A percentile compares a stretch with the other conserved stretches of the same genome.
These are phyloP conservation scores for Volvariella surrecta DNA, from an alignment of 1,284 basidiomycete species.

Conservation along the genomic window DNA sequence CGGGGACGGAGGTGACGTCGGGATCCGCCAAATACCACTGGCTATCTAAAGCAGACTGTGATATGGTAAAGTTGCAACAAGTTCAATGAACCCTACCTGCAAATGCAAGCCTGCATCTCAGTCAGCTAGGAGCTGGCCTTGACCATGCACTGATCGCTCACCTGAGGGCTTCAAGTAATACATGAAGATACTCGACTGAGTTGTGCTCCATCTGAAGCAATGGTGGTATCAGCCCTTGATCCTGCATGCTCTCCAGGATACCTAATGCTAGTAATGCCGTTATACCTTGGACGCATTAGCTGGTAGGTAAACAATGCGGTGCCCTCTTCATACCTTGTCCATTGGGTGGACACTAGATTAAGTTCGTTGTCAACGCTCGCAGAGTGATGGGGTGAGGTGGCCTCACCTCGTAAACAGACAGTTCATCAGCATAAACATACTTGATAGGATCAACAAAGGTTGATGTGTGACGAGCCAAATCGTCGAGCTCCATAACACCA, in stretches of 20 bases:
- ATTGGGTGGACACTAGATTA: slow-evolving; percentile 83
- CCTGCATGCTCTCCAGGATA: slow-evolving; percentile 82
- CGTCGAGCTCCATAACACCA: slow-evolving; percentile 85
- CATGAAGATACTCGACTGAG: slow-evolving; percentile 81
- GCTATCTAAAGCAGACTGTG: slow-evolving; percentile 45
- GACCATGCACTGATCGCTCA: slow-evolving; percentile 21
- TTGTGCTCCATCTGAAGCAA: slow-evolving; percentile 82
- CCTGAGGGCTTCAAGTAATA: slow-evolving; percentile 79
- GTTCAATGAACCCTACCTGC: slow-evolving; percentile 39
- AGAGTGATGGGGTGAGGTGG: no score
- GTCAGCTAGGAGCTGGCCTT: neutral
- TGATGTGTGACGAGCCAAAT: slow-evolving; percentile 75
- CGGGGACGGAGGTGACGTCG: slow-evolving; percentile 63
- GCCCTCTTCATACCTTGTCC: slow-evolving; percentile 65
- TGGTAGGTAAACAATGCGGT: neutral
- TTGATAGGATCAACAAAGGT: slow-evolving; percentile 84
- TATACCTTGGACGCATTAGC: slow-evolving; percentile 39
- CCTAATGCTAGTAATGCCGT: slow-evolving; percentile 89
- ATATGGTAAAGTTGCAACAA: slow-evolving; percentile 1
- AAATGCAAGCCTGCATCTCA: slow-evolving; percentile 55
- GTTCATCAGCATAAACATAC: slow-evolving; percentile 78
- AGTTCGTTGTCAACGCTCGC: slow-evolving; percentile 8
- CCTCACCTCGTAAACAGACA: slow-evolving; percentile 80
- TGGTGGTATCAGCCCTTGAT: slow-evolving; percentile 60
- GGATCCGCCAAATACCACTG: slow-evolving; percentile 89